Evolutionary conservation across 2,329 filamentous ascomycete species (phyloP), one percentile per base, ranked within the genome.

Genomic region (Chlorencoelia australis): DNA sequence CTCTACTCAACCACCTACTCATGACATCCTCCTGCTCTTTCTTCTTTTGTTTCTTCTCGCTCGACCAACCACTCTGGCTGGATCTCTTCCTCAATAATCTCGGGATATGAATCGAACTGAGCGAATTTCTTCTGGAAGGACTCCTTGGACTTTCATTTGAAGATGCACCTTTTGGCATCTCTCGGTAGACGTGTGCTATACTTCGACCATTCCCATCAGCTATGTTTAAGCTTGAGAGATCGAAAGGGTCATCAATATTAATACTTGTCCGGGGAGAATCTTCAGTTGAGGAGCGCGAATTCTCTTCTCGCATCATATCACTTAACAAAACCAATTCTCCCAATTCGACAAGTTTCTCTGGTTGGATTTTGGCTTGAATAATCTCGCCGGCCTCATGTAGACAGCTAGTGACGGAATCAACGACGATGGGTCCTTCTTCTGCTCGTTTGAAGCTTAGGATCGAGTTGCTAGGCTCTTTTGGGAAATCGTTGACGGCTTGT

Each of bases 301-400:
- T 22, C 5, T 37, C 20, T 17, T 44, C 24, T n/a, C 49, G 37
- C 3, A 22, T 42, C 40, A 43, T 39, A 10, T 47, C 35, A 49
- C 69, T 66, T 19, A 79, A 65, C 69, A 78, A 75, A 9, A 75
- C 71, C 4, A 95, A 64, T 55, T 95, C 88, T 3, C 88, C 89
- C 1, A 95, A 64, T 58, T 95, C 89, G 0, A 94, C 83, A 3
- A 95, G 70, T 49, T 93, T 80, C 30, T 76, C 70, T 0, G 83
- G 77, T 15, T 68, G 67, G 18, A 95, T 64, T 0, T 76, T 78
- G 0, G 85, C 84, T 46, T 85, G 75, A 7, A 93, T 80, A 31
- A 96, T 67, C 63, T 96, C 89, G 0, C 89, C 89, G 0, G 88
- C 82, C 55, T 94, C 85, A 49, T 79, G 78, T 28, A 94, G 57